A percentile compares a stretch with the other conserved stretches of the same genome.
These are phyloP conservation scores for Mycena sp. DNA, from an alignment of 1,284 basidiomycete genomes.

Conservation along the genomic window DNA sequence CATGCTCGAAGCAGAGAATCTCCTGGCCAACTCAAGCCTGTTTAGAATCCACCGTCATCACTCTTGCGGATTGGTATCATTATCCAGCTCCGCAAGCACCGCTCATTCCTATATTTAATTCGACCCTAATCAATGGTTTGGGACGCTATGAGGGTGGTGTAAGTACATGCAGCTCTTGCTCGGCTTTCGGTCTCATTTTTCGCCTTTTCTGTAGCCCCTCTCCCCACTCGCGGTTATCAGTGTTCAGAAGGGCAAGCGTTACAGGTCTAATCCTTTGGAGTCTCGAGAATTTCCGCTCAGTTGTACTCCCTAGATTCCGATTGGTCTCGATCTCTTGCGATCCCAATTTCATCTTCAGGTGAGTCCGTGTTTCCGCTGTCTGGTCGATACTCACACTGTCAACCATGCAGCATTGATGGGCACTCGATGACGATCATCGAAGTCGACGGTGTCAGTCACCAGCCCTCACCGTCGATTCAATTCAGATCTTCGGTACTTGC, in stretches of 20 bases:
- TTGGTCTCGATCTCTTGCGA: conserved; percentile 49
- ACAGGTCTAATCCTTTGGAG: conserved; percentile 28
- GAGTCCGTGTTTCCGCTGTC: neutral
- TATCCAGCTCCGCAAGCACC: neutral
- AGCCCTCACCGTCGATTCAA: conserved; percentile 20
- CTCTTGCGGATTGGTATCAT: conserved; percentile 45
- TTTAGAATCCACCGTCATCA: conserved; percentile 40
- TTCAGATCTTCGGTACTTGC: conserved; percentile 13
- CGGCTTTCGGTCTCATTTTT: neutral
- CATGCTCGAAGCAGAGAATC: too few species aligned
- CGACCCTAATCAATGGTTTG: conserved; percentile 43
- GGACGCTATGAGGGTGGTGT: conserved; percentile 36
- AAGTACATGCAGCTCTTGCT: neutral
- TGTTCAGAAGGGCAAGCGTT: conserved; percentile 36
- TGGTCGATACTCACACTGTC: neutral
- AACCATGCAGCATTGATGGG: conserved; percentile 44
- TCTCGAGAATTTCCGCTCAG: neutral
- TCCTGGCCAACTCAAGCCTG: too few species aligned
- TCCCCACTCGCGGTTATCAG: conserved; percentile 36
- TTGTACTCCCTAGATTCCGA: conserved; percentile 36
- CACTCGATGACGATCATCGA: conserved; percentile 55
- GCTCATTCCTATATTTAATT: conserved; percentile 8
- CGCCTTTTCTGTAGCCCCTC: neutral
- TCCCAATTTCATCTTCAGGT: conserved; percentile 43
- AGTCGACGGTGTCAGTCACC: conserved; percentile 37